Percentiles rank a stretch among this genome's conserved stretches.
Evolutionary conservation across 2,329 filamentous ascomycete species (phyloP).

Genomic region (Stagonosporopsis vannaccii): DNA sequence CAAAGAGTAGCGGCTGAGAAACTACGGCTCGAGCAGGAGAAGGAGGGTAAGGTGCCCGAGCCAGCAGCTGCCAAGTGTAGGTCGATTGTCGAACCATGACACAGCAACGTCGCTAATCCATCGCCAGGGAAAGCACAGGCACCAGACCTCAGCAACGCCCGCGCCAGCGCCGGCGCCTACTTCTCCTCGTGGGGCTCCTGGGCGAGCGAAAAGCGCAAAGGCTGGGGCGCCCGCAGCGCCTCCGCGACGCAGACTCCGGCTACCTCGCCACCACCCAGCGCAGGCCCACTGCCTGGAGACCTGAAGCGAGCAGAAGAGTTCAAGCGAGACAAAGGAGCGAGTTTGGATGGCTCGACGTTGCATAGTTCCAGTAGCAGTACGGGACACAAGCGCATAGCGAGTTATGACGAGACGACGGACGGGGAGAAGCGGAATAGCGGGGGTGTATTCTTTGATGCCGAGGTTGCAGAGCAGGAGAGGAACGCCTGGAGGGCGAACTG

Average conservation of each 20-base stretch:
- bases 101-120: conserved; percentile 4
- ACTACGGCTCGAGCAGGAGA: conserved; percentile 22
- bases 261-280: conserved; percentile 29
- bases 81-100: neutral
- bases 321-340: conserved; percentile 27
- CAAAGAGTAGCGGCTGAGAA: conserved; percentile 51
- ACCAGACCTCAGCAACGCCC: conserved; percentile 54
- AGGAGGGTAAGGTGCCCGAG: conserved; percentile 26
- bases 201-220: conserved; percentile 75
- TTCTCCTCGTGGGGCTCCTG: conserved; percentile 69
- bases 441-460: conserved; percentile 12
- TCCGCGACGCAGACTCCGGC: conserved; percentile 25
- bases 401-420: conserved; percentile 14
- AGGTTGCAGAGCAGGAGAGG: conserved; percentile 14
- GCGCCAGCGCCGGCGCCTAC: conserved; percentile 66
- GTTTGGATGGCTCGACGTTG: conserved; percentile 15
- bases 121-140: conserved; percentile 39
- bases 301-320: conserved; percentile 40
- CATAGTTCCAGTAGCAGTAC: neutral
- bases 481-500: conserved; percentile 9
- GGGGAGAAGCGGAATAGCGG: conserved; percentile 6
- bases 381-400: conserved; percentile 11
- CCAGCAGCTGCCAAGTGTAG: conserved; percentile 34
- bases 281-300: conserved; percentile 31
- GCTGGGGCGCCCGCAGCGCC: conserved; percentile 35